Base-by-base conservation (phyloP, 768 basidiomycete species). In the Pholiota molesta region DNA sequence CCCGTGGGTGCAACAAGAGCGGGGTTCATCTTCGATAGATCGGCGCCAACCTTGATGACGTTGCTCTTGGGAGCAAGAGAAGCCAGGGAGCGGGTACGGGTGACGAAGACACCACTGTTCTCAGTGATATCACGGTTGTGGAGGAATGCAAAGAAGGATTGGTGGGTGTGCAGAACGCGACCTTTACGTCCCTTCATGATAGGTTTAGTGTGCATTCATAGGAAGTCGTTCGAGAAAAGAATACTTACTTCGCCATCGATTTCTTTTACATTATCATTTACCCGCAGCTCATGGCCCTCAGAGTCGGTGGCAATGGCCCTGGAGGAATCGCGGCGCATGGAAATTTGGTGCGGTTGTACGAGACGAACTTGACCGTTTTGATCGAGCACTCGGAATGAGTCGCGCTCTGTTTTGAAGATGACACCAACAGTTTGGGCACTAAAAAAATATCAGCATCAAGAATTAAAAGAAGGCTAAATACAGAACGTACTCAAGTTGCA, bases 371-470 rank as follows among this genome's bases (percentile, higher is more conserved):
- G 89, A 1, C 95, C 94, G 67, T 94, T 90, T 72, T 99, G 97
- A 70, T 99, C 97, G 55, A 99, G 82, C 2, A 99, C 91, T 59
- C 95, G 93, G 86, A 99, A 95, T 8, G 94, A 89, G 71, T 95
- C 94, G 14, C 95, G 89, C 72, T 99, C 97, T 1, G 95, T 96
- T 74, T 97, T 96, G 84, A 91, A 97, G 65, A 99, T 97, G 62
- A 99, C 94, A 72, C 95, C 97, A 37, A 95, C 94, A 5, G 95
- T 97, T 73, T 95, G 92, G 31, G 87, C 83, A 74, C 95, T 98
- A 67, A 28, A 29, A 29, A 49, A 16, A 39, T 19, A 44, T 69
- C 66, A 61, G 65, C 64, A 44, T 23, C 59, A 65, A 40, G 51
- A 57, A 21, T 9, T 19, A 45, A 35, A 49, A 11, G 26, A 40